These are phyloP conservation scores for Melanopsichium pennsylvanicum DNA, from an alignment of 1,284 basidiomycete genomes.

Conservation along the genomic window DNA sequence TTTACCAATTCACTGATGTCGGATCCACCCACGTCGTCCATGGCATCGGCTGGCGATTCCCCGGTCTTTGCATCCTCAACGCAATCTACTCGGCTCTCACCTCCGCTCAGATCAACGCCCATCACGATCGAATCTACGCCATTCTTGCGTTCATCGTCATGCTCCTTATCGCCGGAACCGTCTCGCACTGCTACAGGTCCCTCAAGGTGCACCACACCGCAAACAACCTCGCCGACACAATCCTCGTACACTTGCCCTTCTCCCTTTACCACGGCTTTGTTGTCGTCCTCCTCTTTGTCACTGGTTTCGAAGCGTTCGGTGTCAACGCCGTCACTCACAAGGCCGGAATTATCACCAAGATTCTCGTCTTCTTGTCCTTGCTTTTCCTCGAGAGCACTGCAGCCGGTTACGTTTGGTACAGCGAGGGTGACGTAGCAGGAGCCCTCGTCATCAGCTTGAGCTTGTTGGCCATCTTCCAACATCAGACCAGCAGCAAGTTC, in stretches of 20 bases:
- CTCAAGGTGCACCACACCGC: constrained; percentile 84
- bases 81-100: constrained; percentile 80
- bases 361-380: constrained; percentile 88
- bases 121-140: constrained; percentile 73
- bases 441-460: constrained; percentile 85
- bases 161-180: constrained; percentile 81
- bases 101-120: constrained; percentile 37
- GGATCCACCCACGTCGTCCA: constrained; percentile 84
- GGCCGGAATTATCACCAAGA: constrained; percentile 87
- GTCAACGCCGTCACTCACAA: constrained; percentile 74
- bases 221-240: constrained; percentile 70
- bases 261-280: constrained; percentile 86
- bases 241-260: constrained; percentile 68
- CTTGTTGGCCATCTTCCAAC: constrained; percentile 68
- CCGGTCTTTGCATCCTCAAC: constrained; percentile 82
- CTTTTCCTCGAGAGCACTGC: constrained; percentile 94
- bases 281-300: constrained; percentile 85
- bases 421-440: constrained; percentile 88
- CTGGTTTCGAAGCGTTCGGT: constrained; percentile 90
- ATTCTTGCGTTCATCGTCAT: constrained; percentile 83
- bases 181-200: constrained; percentile 90
- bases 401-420: constrained; percentile 81
- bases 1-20: constrained; percentile 67
- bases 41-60: constrained; percentile 86
- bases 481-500: constrained; percentile 71